These are phyloP conservation scores for Dichotomopilus funicola DNA, from an alignment of 2,329 filamentous ascomycete genomes.

Conservation along the genomic window DNA sequence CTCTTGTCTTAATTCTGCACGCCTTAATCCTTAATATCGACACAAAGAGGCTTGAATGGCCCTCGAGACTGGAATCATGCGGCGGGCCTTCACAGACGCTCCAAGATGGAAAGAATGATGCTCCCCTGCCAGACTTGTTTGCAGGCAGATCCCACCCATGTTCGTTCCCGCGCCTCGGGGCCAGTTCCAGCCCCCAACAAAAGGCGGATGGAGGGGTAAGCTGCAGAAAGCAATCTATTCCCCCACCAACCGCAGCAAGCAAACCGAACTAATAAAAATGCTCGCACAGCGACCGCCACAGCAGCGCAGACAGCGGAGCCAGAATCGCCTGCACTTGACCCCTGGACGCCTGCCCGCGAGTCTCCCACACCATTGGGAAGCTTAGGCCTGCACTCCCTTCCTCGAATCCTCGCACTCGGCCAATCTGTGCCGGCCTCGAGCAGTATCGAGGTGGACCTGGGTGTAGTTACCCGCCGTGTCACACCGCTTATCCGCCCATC, in stretches of 20 bases:
- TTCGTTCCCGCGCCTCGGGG: background rate
- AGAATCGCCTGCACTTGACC: background rate
- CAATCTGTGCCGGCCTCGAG: background rate
- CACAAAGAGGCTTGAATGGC: background rate
- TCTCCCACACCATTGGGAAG: conserved; percentile 9
- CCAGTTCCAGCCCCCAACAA: background rate
- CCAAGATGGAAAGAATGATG: background rate
- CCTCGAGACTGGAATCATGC: background rate
- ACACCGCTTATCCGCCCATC: conserved; percentile 18
- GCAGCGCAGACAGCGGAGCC: background rate
- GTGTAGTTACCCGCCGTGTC: conserved; percentile 5
- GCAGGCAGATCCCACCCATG: background rate
- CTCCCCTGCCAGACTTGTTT: background rate
- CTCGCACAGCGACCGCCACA: background rate
- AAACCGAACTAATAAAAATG: background rate
- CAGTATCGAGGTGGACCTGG: background rate
- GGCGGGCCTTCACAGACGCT: background rate
- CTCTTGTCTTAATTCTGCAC: too few relatives aligned
- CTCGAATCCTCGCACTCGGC: background rate
- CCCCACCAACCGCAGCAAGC: conserved; percentile 5
- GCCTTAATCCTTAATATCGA: too few relatives aligned
- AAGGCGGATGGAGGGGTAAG: conserved; percentile 9
- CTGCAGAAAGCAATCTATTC: conserved; percentile 12
- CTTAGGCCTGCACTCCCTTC: background rate
- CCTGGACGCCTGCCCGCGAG: conserved; percentile 5